Evolutionary conservation across 2,329 filamentous ascomycete species (phyloP).

Genomic region (Aspergillus floridensis): DNA sequence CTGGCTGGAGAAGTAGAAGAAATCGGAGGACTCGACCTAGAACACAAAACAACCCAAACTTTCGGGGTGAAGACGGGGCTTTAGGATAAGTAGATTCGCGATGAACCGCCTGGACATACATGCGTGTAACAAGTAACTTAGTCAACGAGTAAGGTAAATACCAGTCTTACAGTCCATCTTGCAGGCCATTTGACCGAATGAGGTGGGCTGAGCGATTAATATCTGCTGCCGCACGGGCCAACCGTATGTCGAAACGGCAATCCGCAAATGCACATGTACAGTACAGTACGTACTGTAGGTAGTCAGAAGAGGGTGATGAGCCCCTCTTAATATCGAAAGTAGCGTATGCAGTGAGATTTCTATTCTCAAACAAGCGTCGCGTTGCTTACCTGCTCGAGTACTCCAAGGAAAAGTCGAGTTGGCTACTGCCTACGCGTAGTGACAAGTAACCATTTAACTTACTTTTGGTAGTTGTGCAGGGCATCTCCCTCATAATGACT

Average conservation of each 20-base stretch:
- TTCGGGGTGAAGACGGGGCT: background rate
- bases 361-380: background rate
- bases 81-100: background rate
- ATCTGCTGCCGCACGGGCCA: background rate
- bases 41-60: background rate
- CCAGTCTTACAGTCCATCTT: too few relatives aligned
- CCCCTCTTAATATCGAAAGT: too few relatives aligned
- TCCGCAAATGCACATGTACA: background rate
- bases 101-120: background rate
- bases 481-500: background rate
- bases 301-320: background rate
- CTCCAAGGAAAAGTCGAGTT: too few relatives aligned
- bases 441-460: too few relatives aligned
- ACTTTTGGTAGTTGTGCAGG: too few relatives aligned
- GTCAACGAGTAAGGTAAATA: too few relatives aligned
- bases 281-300: background rate
- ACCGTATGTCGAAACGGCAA: background rate
- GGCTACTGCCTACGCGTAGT: too few relatives aligned
- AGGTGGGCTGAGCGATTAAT: background rate
- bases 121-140: too few relatives aligned
- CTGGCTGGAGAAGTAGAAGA: background rate
- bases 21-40: background rate
- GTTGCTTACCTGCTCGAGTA: background rate
- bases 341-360: too few relatives aligned
- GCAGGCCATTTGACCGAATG: background rate